These are phyloP conservation scores for Malassezia dermatis DNA, from an alignment of 1,284 basidiomycete species.

Conservation along the genomic window DNA sequence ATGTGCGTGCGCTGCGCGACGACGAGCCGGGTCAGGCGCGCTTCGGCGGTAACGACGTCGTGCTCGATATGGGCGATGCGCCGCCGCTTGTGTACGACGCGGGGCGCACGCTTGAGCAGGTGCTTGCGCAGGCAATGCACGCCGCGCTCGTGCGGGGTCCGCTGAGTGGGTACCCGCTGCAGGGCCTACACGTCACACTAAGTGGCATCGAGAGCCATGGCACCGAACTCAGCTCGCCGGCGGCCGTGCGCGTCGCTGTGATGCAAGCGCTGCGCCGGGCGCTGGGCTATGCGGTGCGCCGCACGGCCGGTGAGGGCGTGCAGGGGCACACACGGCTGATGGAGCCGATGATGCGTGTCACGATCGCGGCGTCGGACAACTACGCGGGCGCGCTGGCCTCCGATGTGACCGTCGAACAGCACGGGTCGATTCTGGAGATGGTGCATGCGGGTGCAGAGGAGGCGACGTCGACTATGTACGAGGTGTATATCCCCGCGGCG, in stretches of 20 bases:
- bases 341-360: constrained; percentile 44
- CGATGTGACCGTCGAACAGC: constrained; percentile 39
- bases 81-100: neutral
- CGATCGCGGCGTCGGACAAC: constrained; percentile 23
- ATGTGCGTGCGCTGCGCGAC: constrained; percentile 20
- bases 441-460: constrained; percentile 48
- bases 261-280: constrained; percentile 24
- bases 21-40: constrained; percentile 19
- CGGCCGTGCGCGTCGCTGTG: constrained; percentile 26
- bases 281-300: constrained; percentile 17
- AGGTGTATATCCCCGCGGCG: constrained; percentile 63
- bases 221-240: constrained; percentile 23
- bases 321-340: constrained; percentile 20
- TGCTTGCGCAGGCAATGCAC: constrained; percentile 18
- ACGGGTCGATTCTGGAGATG: constrained; percentile 32
- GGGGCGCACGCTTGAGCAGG: neutral
- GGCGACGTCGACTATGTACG: constrained; percentile 55
- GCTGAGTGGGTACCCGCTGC: constrained; percentile 35
- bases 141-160: constrained; percentile 39
- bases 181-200: constrained; percentile 23
- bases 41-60: constrained; percentile 29
- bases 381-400: constrained; percentile 36
- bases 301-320: constrained; percentile 11
- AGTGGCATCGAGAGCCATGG: constrained; percentile 25
- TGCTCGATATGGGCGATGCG: constrained; percentile 16